Base-by-base conservation (phyloP, 371 early-diverging fungal genomes). In the Mucor ambiguus region DNA sequence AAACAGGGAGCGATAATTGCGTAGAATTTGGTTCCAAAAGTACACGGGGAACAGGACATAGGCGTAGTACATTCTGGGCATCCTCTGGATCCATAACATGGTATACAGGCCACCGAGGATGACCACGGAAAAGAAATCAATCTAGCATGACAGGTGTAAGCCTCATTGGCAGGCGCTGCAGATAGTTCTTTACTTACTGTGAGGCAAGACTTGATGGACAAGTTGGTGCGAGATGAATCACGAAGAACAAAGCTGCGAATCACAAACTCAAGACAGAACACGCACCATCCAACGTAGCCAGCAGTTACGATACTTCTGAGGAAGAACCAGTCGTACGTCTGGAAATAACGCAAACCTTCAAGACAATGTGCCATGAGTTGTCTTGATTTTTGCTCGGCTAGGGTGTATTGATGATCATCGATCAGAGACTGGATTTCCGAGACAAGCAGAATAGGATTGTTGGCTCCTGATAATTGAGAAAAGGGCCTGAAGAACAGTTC, bases 281-380 rank as follows among this genome's bases (percentile, higher is more conserved):
- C 64, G 67, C 97, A 95, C 96, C 98, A 97, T 30, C 96, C 96
- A 24, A 93, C 60, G 73, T 95, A 98, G n/a, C 98, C 98, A 22
- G 82, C 74, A 9, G 94, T 89, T 37, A 98, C 89, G 1, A 95
- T 81, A 1, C 92, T 79, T 58, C 95, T 86, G 61, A 98, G 76
- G 73, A 96, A 93, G 4, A 94, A 76, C 98, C 97, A 96, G 74
- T 98, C 98, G 72, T 98, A 92, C 75, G 94, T 96, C 76, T 97
- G 96, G 61, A 93, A 92, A 77, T 98, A 98, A 37, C 95, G 89
- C 54, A 96, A 76, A n/a, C 96, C 98, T 44, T 90, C 86, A 26
- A 96, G 67, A 33, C 88, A 90, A 24, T 89, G 76, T 3, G 80
- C 64, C 16, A 92, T 87, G 37, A 95, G 75, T 28, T 77, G 67